Percentiles rank a stretch among this genome's conserved stretches.
Evolutionary conservation across 257 asterid species (phyloP).

Genomic region (Solanum neorickii): DNA sequence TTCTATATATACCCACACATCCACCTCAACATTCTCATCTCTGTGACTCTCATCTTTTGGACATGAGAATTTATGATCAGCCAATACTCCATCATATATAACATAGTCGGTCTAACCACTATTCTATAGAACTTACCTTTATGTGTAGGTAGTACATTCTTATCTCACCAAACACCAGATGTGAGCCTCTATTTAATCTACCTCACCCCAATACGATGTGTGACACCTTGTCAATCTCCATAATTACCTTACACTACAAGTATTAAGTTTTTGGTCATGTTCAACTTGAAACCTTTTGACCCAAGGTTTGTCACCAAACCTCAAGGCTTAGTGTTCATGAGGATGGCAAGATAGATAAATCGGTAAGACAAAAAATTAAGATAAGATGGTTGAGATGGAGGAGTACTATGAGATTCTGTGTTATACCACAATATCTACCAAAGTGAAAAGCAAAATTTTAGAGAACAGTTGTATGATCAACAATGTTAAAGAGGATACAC

Average conservation of each 20-base stretch:
- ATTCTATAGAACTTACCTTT: not conserved
- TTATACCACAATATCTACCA: not conserved
- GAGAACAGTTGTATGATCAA: not conserved
- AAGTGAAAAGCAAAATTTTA: not conserved
- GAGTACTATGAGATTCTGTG: not conserved
- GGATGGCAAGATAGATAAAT: not conserved
- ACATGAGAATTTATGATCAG: not conserved
- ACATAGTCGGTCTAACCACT: not conserved
- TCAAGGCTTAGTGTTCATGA: not conserved
- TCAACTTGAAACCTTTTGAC: not conserved
- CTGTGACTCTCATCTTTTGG: not conserved
- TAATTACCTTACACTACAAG: not conserved
- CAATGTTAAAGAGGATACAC: not conserved
- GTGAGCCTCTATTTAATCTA: not conserved
- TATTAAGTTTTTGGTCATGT: not conserved
- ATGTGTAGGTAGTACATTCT: not conserved
- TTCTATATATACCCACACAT: not conserved
- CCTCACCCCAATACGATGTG: not conserved
- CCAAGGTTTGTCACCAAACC: not conserved
- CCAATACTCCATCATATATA: not conserved
- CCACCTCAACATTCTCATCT: not conserved
- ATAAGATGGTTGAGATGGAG: not conserved
- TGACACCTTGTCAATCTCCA: not conserved
- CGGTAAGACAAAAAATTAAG: not conserved
- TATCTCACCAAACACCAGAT: not conserved